Evolutionary conservation across 2,329 filamentous ascomycete genomes (phyloP), one percentile per base, ranked within the genome.

Genomic region (Annulohypoxylon truncatum): DNA sequence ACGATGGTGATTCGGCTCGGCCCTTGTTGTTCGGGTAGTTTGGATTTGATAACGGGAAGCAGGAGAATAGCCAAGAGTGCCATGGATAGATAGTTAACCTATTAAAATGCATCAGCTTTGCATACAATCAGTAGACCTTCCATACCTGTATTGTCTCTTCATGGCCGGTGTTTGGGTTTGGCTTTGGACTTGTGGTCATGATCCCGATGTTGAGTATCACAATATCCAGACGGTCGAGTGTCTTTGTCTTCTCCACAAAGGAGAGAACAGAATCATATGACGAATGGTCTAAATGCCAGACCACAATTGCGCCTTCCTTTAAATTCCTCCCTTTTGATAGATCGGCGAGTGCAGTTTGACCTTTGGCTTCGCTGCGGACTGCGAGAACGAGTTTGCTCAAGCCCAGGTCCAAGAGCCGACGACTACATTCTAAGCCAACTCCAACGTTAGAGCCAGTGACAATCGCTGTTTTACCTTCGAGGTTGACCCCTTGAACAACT

Each of bases 251-350:
- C 3, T 62, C 66, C 18, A 73, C 78, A 51, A 84, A 83, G 1
- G 70, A 66, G 26, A 72, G 70, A 35, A 83, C 72, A 0, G 80
- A 82, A 0, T 77, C 73, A 64, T 81, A 83, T 2, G 70, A 75
- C 0, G 56, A 48, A 53, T 82, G 76, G 60, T 84, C 80, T 1
- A 84, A 68, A 18, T 72, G 20, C 80, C 81, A 83, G 4, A 84
- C 80, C 47, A 82, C 75, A 28, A 81, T 73, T 4, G 47, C 69
- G 50, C 13, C 24, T 18, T 42, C 4, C 15, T 46, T 12, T 22
- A 20, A 1, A 2, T 9, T 15, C 2, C 2, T n/a, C n/a, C n/a
- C n/a, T n/a, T n/a, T n/a, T n/a, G 13, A 6, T 7, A 64, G 31
- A 3, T 24, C 33, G 2, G 9, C 9, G 1, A 7, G 15, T 4